Percentiles rank a stretch among this genome's conserved stretches.
Evolutionary conservation across 2,329 filamentous ascomycete genomes (phyloP).

Genomic region (Xylaria sp.): DNA sequence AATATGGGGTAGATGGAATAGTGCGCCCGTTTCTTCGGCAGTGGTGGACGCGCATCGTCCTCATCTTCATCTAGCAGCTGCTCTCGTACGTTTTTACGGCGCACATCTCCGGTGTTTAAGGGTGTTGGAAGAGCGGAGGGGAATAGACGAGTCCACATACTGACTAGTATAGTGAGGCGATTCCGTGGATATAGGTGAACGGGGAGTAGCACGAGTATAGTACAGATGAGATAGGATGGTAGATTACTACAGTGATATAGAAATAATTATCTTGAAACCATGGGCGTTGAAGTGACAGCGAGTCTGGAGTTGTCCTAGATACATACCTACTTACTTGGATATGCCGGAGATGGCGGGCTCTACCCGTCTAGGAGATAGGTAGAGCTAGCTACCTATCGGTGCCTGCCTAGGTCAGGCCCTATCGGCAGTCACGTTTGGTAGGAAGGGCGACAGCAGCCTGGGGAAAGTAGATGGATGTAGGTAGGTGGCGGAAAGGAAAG

Average conservation of each 20-base stretch:
- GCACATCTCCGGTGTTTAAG: conserved; percentile 15
- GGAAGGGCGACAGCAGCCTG: too few species aligned
- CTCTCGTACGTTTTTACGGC: conserved; percentile 20
- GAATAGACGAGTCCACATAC: conserved; percentile 32
- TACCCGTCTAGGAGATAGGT: too few species aligned
- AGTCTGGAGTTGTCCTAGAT: background rate
- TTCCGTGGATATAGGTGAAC: background rate
- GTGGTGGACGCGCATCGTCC: conserved; percentile 24
- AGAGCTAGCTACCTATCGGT: too few species aligned
- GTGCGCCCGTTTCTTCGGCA: conserved; percentile 35
- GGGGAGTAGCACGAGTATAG: background rate
- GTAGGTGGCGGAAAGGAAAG: too few species aligned
- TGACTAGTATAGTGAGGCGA: background rate
- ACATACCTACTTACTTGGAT: too few species aligned
- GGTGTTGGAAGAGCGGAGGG: conserved; percentile 33
- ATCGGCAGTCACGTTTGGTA: too few species aligned
- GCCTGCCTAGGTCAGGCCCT: too few species aligned
- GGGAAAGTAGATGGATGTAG: too few species aligned
- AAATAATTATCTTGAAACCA: background rate
- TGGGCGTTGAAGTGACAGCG: background rate
- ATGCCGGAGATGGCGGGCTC: too few species aligned
- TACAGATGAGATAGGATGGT: background rate
- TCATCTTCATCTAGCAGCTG: conserved; percentile 34
- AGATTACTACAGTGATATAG: background rate
- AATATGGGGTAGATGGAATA: conserved; percentile 41